Evolutionary conservation across 129 eudicot genomes (phyloP).

Genomic region (Pittosporum tobira): DNA sequence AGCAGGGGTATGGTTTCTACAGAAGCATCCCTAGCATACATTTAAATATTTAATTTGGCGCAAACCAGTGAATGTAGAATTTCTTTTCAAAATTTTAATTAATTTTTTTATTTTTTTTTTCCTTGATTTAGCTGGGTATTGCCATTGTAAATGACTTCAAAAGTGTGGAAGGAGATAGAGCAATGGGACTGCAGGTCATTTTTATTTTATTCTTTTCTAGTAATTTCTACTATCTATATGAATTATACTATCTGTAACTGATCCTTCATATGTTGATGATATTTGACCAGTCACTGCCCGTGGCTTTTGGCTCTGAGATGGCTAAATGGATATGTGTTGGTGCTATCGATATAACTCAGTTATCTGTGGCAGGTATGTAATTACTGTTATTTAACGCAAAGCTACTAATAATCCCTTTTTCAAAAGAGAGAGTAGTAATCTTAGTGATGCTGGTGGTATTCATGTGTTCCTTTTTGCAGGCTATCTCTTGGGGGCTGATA

Average conservation of each 20-base stretch:
- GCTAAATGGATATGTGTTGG: constrained; percentile 99
- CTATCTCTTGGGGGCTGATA: constrained; percentile 72
- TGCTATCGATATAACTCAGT: constrained; percentile 85
- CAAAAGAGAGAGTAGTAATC: too few relatives aligned
- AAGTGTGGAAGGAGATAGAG: constrained; percentile 92
- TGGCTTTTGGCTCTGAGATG: constrained; percentile 90
- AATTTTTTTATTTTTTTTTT: constrained; percentile 6
- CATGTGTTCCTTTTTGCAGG: constrained; percentile 40
- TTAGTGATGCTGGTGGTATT: background rate
- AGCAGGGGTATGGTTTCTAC: constrained; percentile 68
- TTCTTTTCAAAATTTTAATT: too few relatives aligned
- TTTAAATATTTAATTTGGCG: background rate
- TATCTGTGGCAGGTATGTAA: constrained; percentile 74
- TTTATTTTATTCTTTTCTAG: background rate
- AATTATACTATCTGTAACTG: background rate
- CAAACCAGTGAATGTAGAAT: constrained; percentile 1
- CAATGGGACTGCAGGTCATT: constrained; percentile 85
- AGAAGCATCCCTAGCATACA: background rate
- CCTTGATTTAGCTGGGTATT: constrained; percentile 65
- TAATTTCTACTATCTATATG: background rate
- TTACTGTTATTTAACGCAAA: too few relatives aligned
- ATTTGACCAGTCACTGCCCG: constrained; percentile 73
- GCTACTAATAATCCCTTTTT: too few relatives aligned
- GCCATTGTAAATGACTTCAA: constrained; percentile 95
- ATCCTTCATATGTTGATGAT: constrained; percentile 20